Evolutionary conservation across 176 grass and related monocot species (phyloP).

Genomic region (Calamus simplicifolius): DNA sequence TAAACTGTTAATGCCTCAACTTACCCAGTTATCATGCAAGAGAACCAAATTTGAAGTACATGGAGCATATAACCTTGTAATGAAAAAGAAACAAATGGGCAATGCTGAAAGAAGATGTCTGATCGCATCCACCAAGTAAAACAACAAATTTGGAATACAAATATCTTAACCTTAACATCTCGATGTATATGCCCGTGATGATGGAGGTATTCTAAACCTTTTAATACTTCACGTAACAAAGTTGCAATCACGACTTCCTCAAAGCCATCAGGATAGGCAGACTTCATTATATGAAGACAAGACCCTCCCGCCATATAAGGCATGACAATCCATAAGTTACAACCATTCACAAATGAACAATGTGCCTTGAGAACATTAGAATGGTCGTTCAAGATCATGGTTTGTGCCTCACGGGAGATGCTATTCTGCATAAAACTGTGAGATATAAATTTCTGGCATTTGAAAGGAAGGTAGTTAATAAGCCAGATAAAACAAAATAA

Average conservation of each 20-base stretch:
- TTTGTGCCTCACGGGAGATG: conserved; percentile 91
- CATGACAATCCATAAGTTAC: conserved; percentile 81
- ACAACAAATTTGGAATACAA: no score
- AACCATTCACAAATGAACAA: conserved; percentile 72
- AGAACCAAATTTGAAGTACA: no score
- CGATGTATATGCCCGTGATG: conserved; percentile 89
- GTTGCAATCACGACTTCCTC: conserved; percentile 78
- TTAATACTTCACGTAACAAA: conserved; percentile 71
- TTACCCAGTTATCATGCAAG: no score
- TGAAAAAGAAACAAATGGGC: no score
- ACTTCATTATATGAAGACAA: conserved; percentile 98
- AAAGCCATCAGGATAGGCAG: conserved; percentile 62
- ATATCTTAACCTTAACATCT: conserved; percentile 67
- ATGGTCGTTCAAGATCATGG: conserved; percentile 86
- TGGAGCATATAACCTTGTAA: no score
- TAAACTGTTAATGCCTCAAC: no score
- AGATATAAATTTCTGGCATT: background rate
- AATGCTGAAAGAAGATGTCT: no score
- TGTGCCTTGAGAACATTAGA: conserved; percentile 85
- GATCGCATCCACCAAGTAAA: no score
- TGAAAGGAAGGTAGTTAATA: no score
- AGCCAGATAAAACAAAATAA: no score
- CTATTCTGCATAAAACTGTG: conserved; percentile 48
- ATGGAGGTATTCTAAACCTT: conserved; percentile 88
- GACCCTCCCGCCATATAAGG: conserved; percentile 96